phyloP scores from a whole-genome alignment of 495 filamentous ascomycete species.

The Penicillium silybi region DNA sequence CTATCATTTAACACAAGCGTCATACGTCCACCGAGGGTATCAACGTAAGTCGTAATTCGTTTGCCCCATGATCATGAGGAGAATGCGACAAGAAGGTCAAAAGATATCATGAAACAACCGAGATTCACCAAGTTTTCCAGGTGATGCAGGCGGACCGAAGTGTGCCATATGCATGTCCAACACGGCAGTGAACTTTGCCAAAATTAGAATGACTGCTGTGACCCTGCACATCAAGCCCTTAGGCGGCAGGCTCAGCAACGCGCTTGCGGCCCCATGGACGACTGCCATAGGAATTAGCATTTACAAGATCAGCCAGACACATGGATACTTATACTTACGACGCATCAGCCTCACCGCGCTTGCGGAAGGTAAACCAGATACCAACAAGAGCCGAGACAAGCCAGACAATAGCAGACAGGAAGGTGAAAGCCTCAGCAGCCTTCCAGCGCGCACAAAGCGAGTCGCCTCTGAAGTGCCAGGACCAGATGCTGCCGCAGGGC shows the following conservation, averaged over 20 bases:
- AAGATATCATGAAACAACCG: slow-evolving; percentile 10
- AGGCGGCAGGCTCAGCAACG: neutral
- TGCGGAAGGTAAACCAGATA: slow-evolving; percentile 43
- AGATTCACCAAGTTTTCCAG: neutral
- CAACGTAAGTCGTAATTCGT: slow-evolving; percentile 29
- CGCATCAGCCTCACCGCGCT: slow-evolving; percentile 14
- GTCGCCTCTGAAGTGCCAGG: slow-evolving; percentile 42
- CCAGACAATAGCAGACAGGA: slow-evolving; percentile 65
- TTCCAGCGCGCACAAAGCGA: slow-evolving; percentile 58
- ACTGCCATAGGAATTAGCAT: neutral
- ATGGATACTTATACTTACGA: slow-evolving; percentile 7
- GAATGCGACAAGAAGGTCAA: slow-evolving; percentile 13
- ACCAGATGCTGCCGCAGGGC: slow-evolving; percentile 53
- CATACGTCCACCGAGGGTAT: slow-evolving; percentile 26
- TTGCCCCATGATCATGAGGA: slow-evolving; percentile 12
- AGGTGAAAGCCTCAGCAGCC: slow-evolving; percentile 62
- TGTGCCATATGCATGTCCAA: neutral
- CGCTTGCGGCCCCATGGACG: slow-evolving; percentile 2
- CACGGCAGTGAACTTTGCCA: neutral
- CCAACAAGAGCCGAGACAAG: slow-evolving; percentile 55
- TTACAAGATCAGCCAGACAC: neutral
- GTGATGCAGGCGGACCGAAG: neutral
- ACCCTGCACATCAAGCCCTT: slow-evolving; percentile 1
- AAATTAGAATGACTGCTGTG: neutral
- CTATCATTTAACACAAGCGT: slow-evolving; percentile 10